Evolutionary conservation across 768 basidiomycete genomes (phyloP), one percentile per base, ranked within the genome.

Genomic region (Pulveroboletus sp.): DNA sequence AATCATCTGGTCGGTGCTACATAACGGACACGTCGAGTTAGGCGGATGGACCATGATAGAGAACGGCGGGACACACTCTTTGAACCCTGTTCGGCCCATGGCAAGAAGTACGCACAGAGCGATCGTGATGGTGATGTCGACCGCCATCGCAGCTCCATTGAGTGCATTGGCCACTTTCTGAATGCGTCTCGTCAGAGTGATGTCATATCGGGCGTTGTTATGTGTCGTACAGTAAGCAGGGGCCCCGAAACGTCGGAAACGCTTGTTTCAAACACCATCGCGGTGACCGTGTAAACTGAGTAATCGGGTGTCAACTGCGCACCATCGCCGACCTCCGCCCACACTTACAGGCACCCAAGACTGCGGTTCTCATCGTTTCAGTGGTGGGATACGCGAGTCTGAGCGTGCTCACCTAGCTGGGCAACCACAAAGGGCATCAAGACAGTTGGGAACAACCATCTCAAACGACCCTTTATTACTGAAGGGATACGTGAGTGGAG

Each of bases 1-100:
- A 51, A 64, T 48, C 50, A 59, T 61, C 14, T 37, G 58, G 42
- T 63, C 64, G 26, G 61, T 66, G 40, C 62, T 65, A 31, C 32
- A 42, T 28, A 44, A 47, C 6, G 8, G 10, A 11, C 51, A 37
- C 42, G 50, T 48, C 46, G 46, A 43, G 37, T 32, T 10, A 32
- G 31, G 13, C 13, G 13, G 8, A 32, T 32, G 11, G 11, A 32
- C 31, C 31, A 32, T 13, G 31, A 13, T 13, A 32, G 31, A 13
- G 26, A 26, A 49, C 7, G 21, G 21, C 21, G 17, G 21, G 28
- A 55, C 61, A 13, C 32, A 64, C 62, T 47, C 46, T 47, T 31
- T 35, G 41, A 55, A 64, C 14, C 61, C 61, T 33, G 58, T 62
- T 40, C 63, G 62, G n/a, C 63, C 63, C 44, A 49, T 49, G 33